Evolutionary conservation across 352 stramenopile species (phyloP), one percentile per base, ranked within the genome.

Genomic region (Globisporangium okanoganense): DNA sequence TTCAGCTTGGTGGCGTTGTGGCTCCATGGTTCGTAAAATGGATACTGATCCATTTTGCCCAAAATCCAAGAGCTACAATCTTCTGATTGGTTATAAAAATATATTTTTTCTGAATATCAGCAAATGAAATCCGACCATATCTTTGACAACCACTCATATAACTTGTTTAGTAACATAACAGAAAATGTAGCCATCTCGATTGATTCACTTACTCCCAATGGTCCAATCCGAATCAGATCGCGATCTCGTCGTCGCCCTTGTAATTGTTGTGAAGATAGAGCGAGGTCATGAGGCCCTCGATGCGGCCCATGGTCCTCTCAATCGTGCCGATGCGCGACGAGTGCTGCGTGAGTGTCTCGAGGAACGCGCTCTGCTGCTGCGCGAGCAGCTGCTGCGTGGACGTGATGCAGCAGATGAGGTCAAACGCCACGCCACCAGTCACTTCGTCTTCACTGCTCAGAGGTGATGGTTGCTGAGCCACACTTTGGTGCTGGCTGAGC

Each of bases 331-430:
- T 77, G n/a, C 73, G 76, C n/a, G 63, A 71, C 24, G 78, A 80
- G 51, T 82, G 76, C 29, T 83, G 67, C 14, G 64, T 72, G 20
- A 87, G 49, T 20, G 74, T 80, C 29, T 61, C 59, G 20, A 87
- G 53, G 13, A 85, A 55, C 20, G 62, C 75, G 43, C 67, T 63
- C 44, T 82, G 78, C 33, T 89, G 80, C 56, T 79, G 61, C 20
- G 71, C 75, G 12, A 94, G 70, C 35, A 90, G 62, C 44, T 88
- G 70, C 66, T 89, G 84, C 18, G 84, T 92, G 24, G 71, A 72
- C 43, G 81, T 79, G 57, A 92, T 84, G 50, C 82, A 72, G 43
- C 71, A 67, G 22, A 88, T 77, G 12, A 94, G 70, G 47, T 87
- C 75, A 14, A 79, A 67, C 47, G 71, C 80, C 10, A 44, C 24